phyloP scores from a whole-genome alignment of 176 grass and related monocot species.

The Canna indica region DNA sequence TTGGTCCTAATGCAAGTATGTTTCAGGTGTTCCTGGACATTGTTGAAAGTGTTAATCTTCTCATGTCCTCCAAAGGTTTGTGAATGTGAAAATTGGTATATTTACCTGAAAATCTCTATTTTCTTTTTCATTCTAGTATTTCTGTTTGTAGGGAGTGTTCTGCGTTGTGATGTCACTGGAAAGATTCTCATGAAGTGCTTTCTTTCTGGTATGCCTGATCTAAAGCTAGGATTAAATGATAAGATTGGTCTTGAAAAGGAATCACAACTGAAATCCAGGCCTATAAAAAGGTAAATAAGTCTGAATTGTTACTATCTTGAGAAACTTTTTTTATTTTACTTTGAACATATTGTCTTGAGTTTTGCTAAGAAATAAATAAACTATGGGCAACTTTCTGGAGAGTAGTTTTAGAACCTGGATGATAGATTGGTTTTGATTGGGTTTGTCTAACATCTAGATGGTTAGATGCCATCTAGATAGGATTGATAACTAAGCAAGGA shows the following conservation, averaged over 20 bases:
- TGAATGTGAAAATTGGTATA: neutral
- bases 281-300: slow-evolving; percentile 66
- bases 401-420: neutral
- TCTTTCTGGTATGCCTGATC: slow-evolving; percentile 98
- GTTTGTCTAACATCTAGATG: neutral
- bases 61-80: slow-evolving; percentile 98
- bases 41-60: slow-evolving; percentile 99
- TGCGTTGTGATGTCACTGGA: slow-evolving; percentile 93
- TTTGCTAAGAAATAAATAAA: neutral
- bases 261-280: slow-evolving; percentile 89
- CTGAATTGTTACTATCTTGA: neutral
- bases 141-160: slow-evolving; percentile 56
- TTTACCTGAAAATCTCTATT: neutral
- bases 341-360: neutral
- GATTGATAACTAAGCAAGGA: too few species aligned
- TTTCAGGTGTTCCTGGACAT: slow-evolving; percentile 99
- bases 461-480: neutral
- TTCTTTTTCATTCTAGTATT: neutral
- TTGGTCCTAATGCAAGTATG: slow-evolving; percentile 8
- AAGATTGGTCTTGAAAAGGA: slow-evolving; percentile 99
- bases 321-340: neutral
- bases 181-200: slow-evolving; percentile 99
- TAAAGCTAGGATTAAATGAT: slow-evolving; percentile 95
- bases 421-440: neutral
- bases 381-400: neutral